phyloP scores from a whole-genome alignment of 2,329 filamentous ascomycete species.

The Penicillium nordicum region DNA sequence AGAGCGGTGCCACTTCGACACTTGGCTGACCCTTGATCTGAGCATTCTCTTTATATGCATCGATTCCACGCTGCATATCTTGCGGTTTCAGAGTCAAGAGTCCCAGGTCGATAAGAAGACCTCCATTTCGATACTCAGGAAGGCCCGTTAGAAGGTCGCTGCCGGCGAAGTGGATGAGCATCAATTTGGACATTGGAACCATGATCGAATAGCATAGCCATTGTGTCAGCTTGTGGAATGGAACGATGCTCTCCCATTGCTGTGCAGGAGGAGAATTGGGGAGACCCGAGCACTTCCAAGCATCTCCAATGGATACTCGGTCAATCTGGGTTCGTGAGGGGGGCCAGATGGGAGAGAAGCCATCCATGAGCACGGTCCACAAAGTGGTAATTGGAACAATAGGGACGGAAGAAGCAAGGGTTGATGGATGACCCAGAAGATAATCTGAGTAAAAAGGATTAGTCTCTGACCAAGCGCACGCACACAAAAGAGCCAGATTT shows the following conservation, averaged over 20 bases:
- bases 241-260: slow-evolving; percentile 76
- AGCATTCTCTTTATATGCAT: slow-evolving; percentile 67
- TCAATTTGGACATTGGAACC: slow-evolving; percentile 79
- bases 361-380: slow-evolving; percentile 87
- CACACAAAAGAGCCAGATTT: not conserved
- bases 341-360: slow-evolving; percentile 85
- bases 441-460: slow-evolving; percentile 60
- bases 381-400: slow-evolving; percentile 83
- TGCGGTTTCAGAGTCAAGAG: slow-evolving; percentile 70
- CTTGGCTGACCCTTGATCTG: slow-evolving; percentile 68
- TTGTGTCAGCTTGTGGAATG: slow-evolving; percentile 91
- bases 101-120: slow-evolving; percentile 79
- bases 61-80: slow-evolving; percentile 67
- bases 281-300: slow-evolving; percentile 86
- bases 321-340: slow-evolving; percentile 80
- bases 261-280: slow-evolving; percentile 63
- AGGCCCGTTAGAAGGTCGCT: slow-evolving; percentile 80
- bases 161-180: slow-evolving; percentile 77
- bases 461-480: not conserved
- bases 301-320: slow-evolving; percentile 82
- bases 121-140: slow-evolving; percentile 89
- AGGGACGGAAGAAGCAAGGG: slow-evolving; percentile 81
- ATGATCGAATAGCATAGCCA: slow-evolving; percentile 94
- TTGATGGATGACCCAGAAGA: slow-evolving; percentile 85
- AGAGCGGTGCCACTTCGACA: slow-evolving; percentile 70